phyloP scores from a whole-genome alignment of 768 basidiomycete species.

The Leccinum aurantiacum region DNA sequence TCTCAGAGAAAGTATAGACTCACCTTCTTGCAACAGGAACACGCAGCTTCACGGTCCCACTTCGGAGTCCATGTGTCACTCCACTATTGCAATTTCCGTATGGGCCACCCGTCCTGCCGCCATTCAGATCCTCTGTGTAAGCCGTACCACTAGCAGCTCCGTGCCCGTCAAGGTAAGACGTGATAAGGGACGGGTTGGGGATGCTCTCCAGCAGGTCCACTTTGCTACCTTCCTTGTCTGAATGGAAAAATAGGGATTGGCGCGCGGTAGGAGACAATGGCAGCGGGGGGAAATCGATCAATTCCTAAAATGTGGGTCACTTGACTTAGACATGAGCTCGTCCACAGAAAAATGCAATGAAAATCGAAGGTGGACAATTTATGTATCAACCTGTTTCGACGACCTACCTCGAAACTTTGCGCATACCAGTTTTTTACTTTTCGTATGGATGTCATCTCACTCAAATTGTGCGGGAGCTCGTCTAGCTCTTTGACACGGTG shows the following conservation, averaged over 20 bases:
- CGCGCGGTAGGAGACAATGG: conserved; percentile 65
- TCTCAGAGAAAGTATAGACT: conserved; percentile 8
- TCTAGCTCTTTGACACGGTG: conserved; percentile 97
- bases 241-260: conserved; percentile 55
- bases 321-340: conserved; percentile 2
- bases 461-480: conserved; percentile 87
- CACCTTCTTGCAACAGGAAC: conserved; percentile 86
- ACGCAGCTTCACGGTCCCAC: conserved; percentile 63
- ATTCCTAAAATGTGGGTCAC: conserved; percentile 55
- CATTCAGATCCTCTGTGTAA: conserved; percentile 2
- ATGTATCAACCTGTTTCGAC: background rate
- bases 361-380: background rate
- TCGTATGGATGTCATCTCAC: conserved; percentile 87
- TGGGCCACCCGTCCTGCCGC: conserved; percentile 3
- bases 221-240: conserved; percentile 36
- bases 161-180: conserved; percentile 33
- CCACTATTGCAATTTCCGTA: conserved; percentile 31
- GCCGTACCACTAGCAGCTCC: conserved; percentile 22
- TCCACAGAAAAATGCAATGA: background rate
- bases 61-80: conserved; percentile 37
- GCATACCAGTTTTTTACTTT: conserved; percentile 99
- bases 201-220: conserved; percentile 64
- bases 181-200: conserved; percentile 74
- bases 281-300: conserved; percentile 84
- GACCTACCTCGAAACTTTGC: conserved; percentile 89